Conservation (phyloP, 2,329 filamentous ascomycete genomes). For the Fusarium metavorans region DNA sequence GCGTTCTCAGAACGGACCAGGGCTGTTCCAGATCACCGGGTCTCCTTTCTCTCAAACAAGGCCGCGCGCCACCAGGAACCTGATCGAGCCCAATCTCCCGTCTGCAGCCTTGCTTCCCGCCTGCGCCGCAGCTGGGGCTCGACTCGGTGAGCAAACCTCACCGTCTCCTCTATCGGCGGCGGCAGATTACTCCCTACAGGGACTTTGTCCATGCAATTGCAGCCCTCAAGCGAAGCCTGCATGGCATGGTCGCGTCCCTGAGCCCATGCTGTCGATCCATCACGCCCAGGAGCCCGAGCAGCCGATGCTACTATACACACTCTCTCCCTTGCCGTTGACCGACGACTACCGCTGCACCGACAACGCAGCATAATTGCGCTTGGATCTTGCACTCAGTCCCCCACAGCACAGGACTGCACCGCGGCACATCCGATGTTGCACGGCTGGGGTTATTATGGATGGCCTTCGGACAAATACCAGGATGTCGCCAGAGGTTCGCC, state of each 20-base stretch:
- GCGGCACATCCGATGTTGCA: slow-evolving; percentile 32
- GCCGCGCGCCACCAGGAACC: slow-evolving; percentile 28
- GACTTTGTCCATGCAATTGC: slow-evolving; percentile 7
- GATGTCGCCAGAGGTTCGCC: slow-evolving; percentile 8
- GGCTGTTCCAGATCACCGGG: slow-evolving; percentile 47
- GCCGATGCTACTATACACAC: slow-evolving; percentile 20
- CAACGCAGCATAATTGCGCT: slow-evolving; percentile 18
- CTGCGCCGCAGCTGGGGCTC: slow-evolving; percentile 13
- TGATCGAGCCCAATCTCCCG: slow-evolving; percentile 40
- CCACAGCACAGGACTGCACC: slow-evolving; percentile 28
- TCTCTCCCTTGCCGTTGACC: slow-evolving; percentile 31
- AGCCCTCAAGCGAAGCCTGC: slow-evolving; percentile 27
- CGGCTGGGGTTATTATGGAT: slow-evolving; percentile 32
- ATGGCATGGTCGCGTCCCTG: slow-evolving; percentile 20
- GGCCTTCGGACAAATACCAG: slow-evolving; percentile 16
- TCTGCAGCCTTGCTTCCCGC: slow-evolving; percentile 40
- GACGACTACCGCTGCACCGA: slow-evolving; percentile 7
- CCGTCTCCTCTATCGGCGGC: slow-evolving; percentile 33
- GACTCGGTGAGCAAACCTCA: slow-evolving; percentile 40
- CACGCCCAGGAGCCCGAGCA: slow-evolving; percentile 9
- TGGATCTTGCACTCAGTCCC: slow-evolving; percentile 29
- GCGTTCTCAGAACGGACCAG: slow-evolving; percentile 35
- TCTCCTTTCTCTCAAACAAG: slow-evolving; percentile 33
- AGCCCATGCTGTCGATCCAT: slow-evolving; percentile 40
- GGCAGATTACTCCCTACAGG: slow-evolving; percentile 26